A percentile compares a stretch with the other conserved stretches of the same genome.
Conservation (phyloP, 2,329 filamentous ascomycete genomes). For the Aspergillus arachidicola region DNA sequence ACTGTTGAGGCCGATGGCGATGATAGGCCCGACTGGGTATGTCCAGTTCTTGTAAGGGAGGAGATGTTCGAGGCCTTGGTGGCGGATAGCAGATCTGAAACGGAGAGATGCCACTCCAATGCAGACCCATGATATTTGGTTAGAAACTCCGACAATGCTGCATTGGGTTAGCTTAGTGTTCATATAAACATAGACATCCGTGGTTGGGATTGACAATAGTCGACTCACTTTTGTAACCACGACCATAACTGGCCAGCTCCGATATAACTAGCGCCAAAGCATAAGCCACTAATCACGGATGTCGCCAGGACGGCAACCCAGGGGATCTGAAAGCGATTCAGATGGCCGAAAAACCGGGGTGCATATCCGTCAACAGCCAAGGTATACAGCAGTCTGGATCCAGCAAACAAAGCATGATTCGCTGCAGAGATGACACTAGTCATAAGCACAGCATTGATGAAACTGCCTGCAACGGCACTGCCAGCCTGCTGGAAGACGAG, state of each 20-base stretch:
- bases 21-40: conserved; percentile 63
- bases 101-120: conserved; percentile 68
- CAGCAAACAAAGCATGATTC: conserved; percentile 62
- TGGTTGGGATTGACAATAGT: not conserved
- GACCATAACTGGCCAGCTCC: conserved; percentile 67
- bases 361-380: conserved; percentile 60
- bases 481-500: conserved; percentile 64
- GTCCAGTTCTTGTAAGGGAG: conserved; percentile 69
- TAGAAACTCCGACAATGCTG: conserved; percentile 67
- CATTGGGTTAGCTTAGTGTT: not conserved
- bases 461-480: conserved; percentile 56
- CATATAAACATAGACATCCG: not conserved
- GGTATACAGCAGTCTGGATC: conserved; percentile 59
- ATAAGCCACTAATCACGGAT: conserved; percentile 58
- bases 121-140: conserved; percentile 65
- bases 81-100: conserved; percentile 60
- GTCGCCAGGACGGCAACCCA: conserved; percentile 60
- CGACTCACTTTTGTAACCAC: conserved; percentile 64
- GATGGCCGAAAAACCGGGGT: conserved; percentile 55
- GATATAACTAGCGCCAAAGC: conserved; percentile 67
- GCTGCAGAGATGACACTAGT: conserved; percentile 61
- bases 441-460: conserved; percentile 65
- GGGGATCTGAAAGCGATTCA: conserved; percentile 55
- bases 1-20: conserved; percentile 59
- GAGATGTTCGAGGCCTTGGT: conserved; percentile 62